Percentiles rank a stretch among this genome's conserved stretches.
Conservation (phyloP, 2,329 filamentous ascomycete genomes). For the Paecilomyces sp. region DNA sequence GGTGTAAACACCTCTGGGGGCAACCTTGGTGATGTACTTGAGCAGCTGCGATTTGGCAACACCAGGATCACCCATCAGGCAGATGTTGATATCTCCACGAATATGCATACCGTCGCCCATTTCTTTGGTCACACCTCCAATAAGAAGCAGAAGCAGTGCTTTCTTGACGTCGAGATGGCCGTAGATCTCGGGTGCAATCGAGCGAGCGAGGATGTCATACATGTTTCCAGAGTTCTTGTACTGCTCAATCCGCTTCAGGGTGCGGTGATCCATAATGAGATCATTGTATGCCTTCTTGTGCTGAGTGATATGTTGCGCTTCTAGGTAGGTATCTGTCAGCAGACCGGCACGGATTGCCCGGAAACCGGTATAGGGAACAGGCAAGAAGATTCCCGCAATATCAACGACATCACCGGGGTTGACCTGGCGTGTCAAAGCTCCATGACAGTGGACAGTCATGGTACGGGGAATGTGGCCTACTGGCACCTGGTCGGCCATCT, state of each 20-base stretch:
- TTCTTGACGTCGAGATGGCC: conserved; percentile 98
- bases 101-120: conserved; percentile 99
- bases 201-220: conserved; percentile 91
- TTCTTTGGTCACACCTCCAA: conserved; percentile 92
- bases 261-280: conserved; percentile 71
- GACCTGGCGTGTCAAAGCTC: conserved; percentile 74
- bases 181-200: conserved; percentile 95
- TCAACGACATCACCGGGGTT: conserved; percentile 94
- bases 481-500: conserved; percentile 98
- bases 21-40: conserved; percentile 98
- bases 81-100: conserved; percentile 97
- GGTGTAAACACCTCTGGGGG: conserved; percentile 82
- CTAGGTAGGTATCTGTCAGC: conserved; percentile 94
- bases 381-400: conserved; percentile 89
- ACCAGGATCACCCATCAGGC: conserved; percentile 98
- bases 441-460: conserved; percentile 82
- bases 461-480: conserved; percentile 95
- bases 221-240: conserved; percentile 81
- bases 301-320: conserved; percentile 87
- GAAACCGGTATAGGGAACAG: conserved; percentile 98
- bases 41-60: conserved; percentile 97
- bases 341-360: conserved; percentile 92
- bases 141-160: conserved; percentile 85
- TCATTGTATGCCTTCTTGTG: conserved; percentile 98
- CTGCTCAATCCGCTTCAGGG: conserved; percentile 77